Evolutionary conservation across 1,284 basidiomycete genomes (phyloP), one percentile per base, ranked within the genome.

Genomic region (Sanghuangporus weigelae): DNA sequence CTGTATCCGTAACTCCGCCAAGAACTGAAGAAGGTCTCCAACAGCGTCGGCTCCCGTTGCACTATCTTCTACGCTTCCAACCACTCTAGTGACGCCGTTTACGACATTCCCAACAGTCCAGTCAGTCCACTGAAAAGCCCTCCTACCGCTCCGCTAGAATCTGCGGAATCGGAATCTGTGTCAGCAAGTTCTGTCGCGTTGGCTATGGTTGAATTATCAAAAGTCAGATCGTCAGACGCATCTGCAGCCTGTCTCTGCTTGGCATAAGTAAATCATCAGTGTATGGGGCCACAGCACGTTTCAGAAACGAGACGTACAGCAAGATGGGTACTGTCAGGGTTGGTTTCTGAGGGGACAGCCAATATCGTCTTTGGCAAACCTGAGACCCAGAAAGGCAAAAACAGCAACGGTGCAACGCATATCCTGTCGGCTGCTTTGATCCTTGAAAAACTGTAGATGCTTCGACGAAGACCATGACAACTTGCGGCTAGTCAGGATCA

Each of bases 361-460:
- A 69, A 8, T 8, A 66, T 69, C 7, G 68, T 67, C 40, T 68
- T 64, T 36, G 68, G 67, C 51, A 71, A 59, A 49, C 58, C 66
- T 44, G 65, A 69, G 46, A 72, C 42, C 44, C 44, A 59, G n/a
- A 31, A 57, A n/a, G 31, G 44, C 26, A 44, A 53, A 46, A 42
- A 63, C 14, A 19, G 49, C 31, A 53, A 40, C n/a, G 31, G 54
- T 16, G 38, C 40, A 44, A 26, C 48, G 54, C 60, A 57, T 62
- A 16, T 44, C 48, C 16, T 31, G 26, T 31, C 26, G 2, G 26
- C 26, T 31, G 26, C 26, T 31, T 31, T 31, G 26, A 31, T 31
- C 5, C 26, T 31, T 31, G 26, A 31, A 31, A 31, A 31, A 31
- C 26, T 3, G 26, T 31, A 31, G 26, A 31, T 31, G 26, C 26